These are phyloP conservation scores for Penicillium sumatraense DNA, from an alignment of 2,329 filamentous ascomycete genomes.

Conservation along the genomic window DNA sequence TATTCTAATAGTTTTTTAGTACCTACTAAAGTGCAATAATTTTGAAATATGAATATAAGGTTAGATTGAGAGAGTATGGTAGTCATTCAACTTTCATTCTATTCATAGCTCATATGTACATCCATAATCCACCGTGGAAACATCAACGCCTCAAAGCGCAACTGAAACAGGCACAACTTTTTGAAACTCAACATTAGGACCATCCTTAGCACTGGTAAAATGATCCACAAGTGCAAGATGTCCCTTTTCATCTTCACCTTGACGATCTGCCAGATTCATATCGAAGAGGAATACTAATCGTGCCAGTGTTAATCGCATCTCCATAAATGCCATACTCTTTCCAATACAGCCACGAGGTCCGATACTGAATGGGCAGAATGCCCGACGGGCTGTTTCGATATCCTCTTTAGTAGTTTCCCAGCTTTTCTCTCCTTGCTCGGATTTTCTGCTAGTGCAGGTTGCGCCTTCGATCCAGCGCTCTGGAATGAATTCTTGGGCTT, in stretches of 20 bases:
- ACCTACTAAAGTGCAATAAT: no score
- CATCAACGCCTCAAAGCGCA: background rate
- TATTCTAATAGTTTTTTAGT: no score
- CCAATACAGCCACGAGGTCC: conserved; percentile 49
- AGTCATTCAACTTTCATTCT: background rate
- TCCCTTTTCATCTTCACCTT: conserved; percentile 39
- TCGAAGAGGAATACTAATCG: conserved; percentile 46
- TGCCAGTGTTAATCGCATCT: conserved; percentile 46
- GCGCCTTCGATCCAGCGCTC: conserved; percentile 67
- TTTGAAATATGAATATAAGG: no score
- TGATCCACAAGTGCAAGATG: conserved; percentile 44
- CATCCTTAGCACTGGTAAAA: conserved; percentile 43
- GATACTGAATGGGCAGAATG: conserved; percentile 68
- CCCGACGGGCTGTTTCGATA: conserved; percentile 60
- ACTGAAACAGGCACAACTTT: conserved; percentile 9
- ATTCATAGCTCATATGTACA: background rate
- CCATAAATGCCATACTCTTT: conserved; percentile 49
- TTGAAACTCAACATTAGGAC: conserved; percentile 39
- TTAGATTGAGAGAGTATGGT: background rate
- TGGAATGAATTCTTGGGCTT: conserved; percentile 63
- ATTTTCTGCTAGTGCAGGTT: conserved; percentile 42
- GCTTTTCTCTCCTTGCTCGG: conserved; percentile 28
- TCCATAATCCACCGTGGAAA: background rate
- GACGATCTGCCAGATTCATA: conserved; percentile 38
- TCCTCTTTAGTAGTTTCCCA: conserved; percentile 55